A percentile compares a stretch with the other conserved stretches of the same genome.
Evolutionary conservation across 345 rosid species (phyloP).

Genomic region (Dovyalis caffra): DNA sequence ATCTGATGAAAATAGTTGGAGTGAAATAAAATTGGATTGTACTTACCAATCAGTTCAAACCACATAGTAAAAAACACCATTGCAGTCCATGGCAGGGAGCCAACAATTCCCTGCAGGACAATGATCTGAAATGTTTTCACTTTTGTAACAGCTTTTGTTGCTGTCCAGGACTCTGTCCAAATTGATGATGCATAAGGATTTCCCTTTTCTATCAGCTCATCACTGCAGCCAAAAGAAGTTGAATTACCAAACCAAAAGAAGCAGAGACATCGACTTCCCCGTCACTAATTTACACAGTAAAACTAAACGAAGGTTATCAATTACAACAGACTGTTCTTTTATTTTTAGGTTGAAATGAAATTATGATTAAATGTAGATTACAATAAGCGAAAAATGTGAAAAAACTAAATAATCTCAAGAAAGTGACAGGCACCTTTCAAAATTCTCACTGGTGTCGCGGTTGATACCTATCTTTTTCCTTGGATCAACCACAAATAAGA

Average conservation of each 20-base stretch:
- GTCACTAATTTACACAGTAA: neutral
- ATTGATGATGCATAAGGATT: conserved; percentile 38
- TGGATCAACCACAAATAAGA: conserved; percentile 72
- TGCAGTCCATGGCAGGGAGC: conserved; percentile 93
- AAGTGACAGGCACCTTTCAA: conserved; percentile 33
- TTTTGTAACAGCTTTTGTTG: conserved; percentile 69
- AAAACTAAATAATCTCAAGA: neutral
- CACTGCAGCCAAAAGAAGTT: conserved; percentile 39
- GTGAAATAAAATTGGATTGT: neutral
- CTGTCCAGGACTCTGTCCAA: conserved; percentile 72
- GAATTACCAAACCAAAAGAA: conserved; percentile 3
- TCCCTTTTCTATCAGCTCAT: conserved; percentile 47
- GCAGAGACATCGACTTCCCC: neutral
- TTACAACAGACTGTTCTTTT: neutral
- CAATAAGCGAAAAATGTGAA: neutral
- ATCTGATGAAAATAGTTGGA: neutral
- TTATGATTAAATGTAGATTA: neutral
- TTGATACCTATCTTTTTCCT: conserved; percentile 31
- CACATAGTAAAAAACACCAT: conserved; percentile 97
- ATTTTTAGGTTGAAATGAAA: neutral
- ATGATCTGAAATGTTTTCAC: conserved; percentile 84
- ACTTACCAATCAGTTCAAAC: conserved; percentile 86
- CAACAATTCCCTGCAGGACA: conserved; percentile 84
- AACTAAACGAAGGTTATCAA: neutral
- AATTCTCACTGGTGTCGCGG: conserved; percentile 14